Conservation (phyloP, 805 yeast species). For the Starmerella cellae region DNA sequence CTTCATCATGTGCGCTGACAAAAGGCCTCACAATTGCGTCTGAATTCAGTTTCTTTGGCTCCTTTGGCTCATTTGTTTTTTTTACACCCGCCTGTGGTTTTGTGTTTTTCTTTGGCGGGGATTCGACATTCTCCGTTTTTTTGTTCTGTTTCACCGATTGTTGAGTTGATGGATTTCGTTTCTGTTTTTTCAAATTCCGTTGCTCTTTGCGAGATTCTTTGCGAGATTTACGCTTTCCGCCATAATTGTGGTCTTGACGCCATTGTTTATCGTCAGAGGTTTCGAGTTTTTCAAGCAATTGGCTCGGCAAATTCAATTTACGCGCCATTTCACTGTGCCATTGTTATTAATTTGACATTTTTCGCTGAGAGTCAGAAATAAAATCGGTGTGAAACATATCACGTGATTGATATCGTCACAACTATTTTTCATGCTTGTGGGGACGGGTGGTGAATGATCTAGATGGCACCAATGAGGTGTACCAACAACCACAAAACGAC, state of each 20-base stretch:
- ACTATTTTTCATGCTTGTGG: too few relatives aligned
- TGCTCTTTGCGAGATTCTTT: constrained; percentile 19
- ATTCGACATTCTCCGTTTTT: background rate
- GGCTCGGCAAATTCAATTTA: constrained; percentile 16
- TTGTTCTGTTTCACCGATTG: background rate
- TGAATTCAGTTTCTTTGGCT: constrained; percentile 13
- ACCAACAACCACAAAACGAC: too few relatives aligned
- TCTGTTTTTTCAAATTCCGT: constrained; percentile 14
- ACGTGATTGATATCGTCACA: too few relatives aligned
- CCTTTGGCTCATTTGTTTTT: constrained; percentile 6
- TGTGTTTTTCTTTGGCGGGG: background rate
- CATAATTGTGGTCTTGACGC: constrained; percentile 18
- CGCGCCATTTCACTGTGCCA: too few relatives aligned
- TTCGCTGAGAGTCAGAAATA: too few relatives aligned
- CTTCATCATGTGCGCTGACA: constrained; percentile 35
- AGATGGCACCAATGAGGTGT: too few relatives aligned
- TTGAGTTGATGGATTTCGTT: background rate
- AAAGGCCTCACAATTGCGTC: constrained; percentile 17
- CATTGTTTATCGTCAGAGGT: constrained; percentile 15
- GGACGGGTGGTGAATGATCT: too few relatives aligned
- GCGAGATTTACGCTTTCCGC: constrained; percentile 13
- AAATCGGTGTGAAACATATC: too few relatives aligned
- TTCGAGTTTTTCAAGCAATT: constrained; percentile 12
- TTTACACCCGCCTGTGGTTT: too few relatives aligned
- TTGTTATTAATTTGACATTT: too few relatives aligned